A percentile compares a stretch with the other conserved stretches of the same genome.
Evolutionary conservation across 495 filamentous ascomycete genomes (phyloP).

Genomic region (Aspergillus steynii): DNA sequence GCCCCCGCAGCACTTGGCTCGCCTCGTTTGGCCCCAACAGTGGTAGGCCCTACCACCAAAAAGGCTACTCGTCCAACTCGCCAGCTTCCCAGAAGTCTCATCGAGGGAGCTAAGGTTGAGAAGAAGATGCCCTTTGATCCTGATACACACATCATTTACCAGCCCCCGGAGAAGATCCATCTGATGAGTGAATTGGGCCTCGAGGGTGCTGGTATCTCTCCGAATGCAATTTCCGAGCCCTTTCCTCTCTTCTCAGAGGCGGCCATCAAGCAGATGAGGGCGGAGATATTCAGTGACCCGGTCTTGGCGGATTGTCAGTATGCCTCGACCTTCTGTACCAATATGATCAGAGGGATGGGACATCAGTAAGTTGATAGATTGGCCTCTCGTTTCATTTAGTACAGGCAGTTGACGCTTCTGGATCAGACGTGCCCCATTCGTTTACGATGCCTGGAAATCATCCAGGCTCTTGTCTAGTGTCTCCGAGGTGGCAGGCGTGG

Average conservation of each 20-base stretch:
- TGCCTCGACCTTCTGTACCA: conserved; percentile 60
- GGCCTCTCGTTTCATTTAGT: background rate
- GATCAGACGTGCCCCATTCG: conserved; percentile 60
- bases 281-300: conserved; percentile 59
- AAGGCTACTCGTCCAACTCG: conserved; percentile 16
- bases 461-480: conserved; percentile 59
- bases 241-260: conserved; percentile 67
- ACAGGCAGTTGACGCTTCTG: background rate
- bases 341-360: conserved; percentile 66
- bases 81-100: conserved; percentile 14
- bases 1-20: background rate
- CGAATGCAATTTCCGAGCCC: conserved; percentile 66
- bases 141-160: conserved; percentile 15
- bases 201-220: conserved; percentile 58
- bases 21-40: background rate
- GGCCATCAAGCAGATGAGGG: conserved; percentile 62
- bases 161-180: conserved; percentile 13
- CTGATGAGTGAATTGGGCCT: conserved; percentile 61
- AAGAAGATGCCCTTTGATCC: conserved; percentile 13
- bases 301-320: conserved; percentile 63
- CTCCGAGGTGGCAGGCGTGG: conserved; percentile 68
- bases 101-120: conserved; percentile 8
- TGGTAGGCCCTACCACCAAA: conserved; percentile 16
- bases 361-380: conserved; percentile 45
- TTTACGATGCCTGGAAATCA: conserved; percentile 66